Evolutionary conservation across 148 eudicot genomes (phyloP).

Genomic region (Linanthus parryae): DNA sequence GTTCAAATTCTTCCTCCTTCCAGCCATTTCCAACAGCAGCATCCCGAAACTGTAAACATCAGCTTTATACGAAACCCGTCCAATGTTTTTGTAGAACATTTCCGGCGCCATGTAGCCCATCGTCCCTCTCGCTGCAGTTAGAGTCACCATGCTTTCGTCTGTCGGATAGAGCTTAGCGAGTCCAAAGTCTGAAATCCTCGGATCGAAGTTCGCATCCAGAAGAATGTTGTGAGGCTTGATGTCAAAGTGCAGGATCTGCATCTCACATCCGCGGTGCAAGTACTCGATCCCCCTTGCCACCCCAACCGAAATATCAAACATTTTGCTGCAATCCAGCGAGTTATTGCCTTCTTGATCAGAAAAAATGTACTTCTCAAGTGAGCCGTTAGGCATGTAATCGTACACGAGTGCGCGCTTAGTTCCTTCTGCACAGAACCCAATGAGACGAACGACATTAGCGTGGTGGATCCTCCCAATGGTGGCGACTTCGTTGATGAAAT

Average conservation of each 20-base stretch:
- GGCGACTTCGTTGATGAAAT: neutral
- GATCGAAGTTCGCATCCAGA: neutral
- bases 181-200: neutral
- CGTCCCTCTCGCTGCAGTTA: neutral
- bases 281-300: neutral
- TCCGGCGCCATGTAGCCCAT: no score
- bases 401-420: conserved; percentile 10
- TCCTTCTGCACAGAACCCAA: conserved; percentile 9
- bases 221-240: no score
- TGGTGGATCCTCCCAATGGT: conserved; percentile 16
- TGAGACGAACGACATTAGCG: conserved; percentile 7
- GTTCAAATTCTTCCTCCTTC: no score
- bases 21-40: no score
- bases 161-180: neutral
- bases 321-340: neutral
- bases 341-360: neutral
- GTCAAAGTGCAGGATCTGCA: neutral
- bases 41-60: neutral
- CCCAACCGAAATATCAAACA: neutral
- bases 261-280: neutral
- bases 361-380: conserved; percentile 11
- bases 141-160: neutral
- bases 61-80: neutral
- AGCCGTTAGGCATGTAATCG: conserved; percentile 23
- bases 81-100: neutral